Evolutionary conservation across 306 rosid species (phyloP).

Genomic region (Quercus aquifolioides): DNA sequence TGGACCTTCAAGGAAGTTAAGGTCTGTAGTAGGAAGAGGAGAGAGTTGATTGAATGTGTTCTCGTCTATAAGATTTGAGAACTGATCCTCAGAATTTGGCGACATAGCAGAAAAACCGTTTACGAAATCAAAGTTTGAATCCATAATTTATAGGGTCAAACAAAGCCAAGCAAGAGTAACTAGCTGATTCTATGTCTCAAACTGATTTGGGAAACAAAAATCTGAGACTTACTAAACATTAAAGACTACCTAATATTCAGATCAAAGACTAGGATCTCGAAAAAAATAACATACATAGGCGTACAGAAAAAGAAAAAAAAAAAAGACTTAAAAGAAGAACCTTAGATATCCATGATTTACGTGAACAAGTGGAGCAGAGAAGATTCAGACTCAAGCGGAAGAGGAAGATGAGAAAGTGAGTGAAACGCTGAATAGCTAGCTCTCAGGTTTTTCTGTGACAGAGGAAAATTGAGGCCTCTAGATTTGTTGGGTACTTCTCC

Average conservation of each 20-base stretch:
- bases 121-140: constrained; percentile 23
- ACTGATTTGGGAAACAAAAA: not conserved
- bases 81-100: constrained; percentile 15
- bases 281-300: no score
- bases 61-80: constrained; percentile 6
- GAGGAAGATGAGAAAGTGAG: not conserved
- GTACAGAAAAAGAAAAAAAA: not conserved
- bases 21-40: constrained; percentile 5
- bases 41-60: constrained; percentile 19
- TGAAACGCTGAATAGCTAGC: not conserved
- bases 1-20: constrained; percentile 6
- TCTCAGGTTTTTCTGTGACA: no score
- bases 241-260: not conserved
- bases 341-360: not conserved
- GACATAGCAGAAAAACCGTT: not conserved
- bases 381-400: not conserved
- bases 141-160: constrained; percentile 16
- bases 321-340: not conserved
- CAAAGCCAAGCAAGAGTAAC: no score
- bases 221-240: not conserved
- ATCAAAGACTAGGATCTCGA: not conserved
- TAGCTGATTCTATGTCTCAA: no score
- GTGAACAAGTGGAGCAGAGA: not conserved
- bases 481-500: no score
- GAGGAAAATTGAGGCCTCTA: no score